Conservation (phyloP, 2,329 filamentous ascomycete species). For the Thelonectria blattea region DNA sequence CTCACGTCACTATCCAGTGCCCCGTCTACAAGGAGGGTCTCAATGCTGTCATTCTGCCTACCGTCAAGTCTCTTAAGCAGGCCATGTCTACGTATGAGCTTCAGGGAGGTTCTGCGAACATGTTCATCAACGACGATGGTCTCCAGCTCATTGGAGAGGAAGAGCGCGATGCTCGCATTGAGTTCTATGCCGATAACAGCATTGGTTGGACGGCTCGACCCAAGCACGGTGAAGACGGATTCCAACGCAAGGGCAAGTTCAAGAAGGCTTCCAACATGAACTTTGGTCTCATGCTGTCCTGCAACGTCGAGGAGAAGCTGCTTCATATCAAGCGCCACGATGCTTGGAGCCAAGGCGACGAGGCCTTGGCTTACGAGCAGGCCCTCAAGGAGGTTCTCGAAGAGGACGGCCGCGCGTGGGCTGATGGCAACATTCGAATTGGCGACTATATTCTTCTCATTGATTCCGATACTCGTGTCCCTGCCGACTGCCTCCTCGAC, state of each 20-base stretch:
- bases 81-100: constrained; percentile 79
- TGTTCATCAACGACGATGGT: constrained; percentile 79
- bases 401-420: constrained; percentile 74
- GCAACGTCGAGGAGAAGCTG: constrained; percentile 74
- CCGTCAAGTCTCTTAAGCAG: constrained; percentile 77
- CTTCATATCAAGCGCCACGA: constrained; percentile 59
- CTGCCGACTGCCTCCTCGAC: constrained; percentile 77
- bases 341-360: constrained; percentile 72
- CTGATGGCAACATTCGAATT: constrained; percentile 83
- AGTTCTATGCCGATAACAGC: constrained; percentile 72
- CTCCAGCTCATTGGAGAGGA: constrained; percentile 70
- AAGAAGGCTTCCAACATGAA: constrained; percentile 79
- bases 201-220: constrained; percentile 74
- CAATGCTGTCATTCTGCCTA: constrained; percentile 74
- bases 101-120: constrained; percentile 78
- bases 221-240: constrained; percentile 67
- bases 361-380: constrained; percentile 69
- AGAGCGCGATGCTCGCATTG: constrained; percentile 66
- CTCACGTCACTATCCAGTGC: constrained; percentile 83
- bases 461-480: constrained; percentile 81
- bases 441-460: constrained; percentile 81
- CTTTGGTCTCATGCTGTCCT: constrained; percentile 70
- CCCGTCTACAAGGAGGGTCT: constrained; percentile 90
- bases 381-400: constrained; percentile 70
- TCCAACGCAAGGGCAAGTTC: constrained; percentile 69